These are phyloP conservation scores for Geotrichum klebahnii DNA, from an alignment of 1,139 yeast species.

Conservation along the genomic window DNA sequence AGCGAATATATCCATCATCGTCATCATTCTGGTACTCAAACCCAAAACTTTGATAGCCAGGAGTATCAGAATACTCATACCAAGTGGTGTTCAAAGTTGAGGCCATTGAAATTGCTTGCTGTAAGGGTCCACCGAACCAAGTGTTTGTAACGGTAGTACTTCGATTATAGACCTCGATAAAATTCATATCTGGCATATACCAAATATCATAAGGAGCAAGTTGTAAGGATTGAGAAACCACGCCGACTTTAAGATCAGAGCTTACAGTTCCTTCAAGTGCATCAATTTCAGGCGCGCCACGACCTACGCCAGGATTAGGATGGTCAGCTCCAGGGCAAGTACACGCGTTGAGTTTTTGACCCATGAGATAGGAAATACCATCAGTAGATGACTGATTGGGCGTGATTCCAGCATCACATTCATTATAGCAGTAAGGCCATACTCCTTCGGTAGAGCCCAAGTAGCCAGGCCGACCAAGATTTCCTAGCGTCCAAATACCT, in stretches of 20 bases:
- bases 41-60: slow-evolving; percentile 63
- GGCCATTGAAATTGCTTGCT: slow-evolving; percentile 76
- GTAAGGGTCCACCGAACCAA: slow-evolving; percentile 79
- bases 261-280: slow-evolving; percentile 67
- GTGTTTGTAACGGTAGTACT: slow-evolving; percentile 66
- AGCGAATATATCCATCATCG: slow-evolving; percentile 64
- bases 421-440: slow-evolving; percentile 82
- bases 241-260: slow-evolving; percentile 46
- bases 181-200: slow-evolving; percentile 78
- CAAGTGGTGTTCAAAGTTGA: slow-evolving; percentile 67
- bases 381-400: slow-evolving; percentile 82
- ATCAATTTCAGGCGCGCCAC: slow-evolving; percentile 92
- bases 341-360: slow-evolving; percentile 66
- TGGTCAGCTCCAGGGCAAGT: slow-evolving; percentile 74
- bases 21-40: slow-evolving; percentile 71
- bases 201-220: slow-evolving; percentile 83
- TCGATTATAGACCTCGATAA: slow-evolving; percentile 57
- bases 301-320: slow-evolving; percentile 72
- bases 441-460: slow-evolving; percentile 76
- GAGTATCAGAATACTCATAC: slow-evolving; percentile 54
- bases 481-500: slow-evolving; percentile 85
- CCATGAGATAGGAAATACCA: slow-evolving; percentile 74
- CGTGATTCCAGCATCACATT: slow-evolving; percentile 84
- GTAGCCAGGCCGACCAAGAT: slow-evolving; percentile 79
- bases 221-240: slow-evolving; percentile 78